Conservation (phyloP, 129 eudicot genomes). For the Escallonia herrerae region DNA sequence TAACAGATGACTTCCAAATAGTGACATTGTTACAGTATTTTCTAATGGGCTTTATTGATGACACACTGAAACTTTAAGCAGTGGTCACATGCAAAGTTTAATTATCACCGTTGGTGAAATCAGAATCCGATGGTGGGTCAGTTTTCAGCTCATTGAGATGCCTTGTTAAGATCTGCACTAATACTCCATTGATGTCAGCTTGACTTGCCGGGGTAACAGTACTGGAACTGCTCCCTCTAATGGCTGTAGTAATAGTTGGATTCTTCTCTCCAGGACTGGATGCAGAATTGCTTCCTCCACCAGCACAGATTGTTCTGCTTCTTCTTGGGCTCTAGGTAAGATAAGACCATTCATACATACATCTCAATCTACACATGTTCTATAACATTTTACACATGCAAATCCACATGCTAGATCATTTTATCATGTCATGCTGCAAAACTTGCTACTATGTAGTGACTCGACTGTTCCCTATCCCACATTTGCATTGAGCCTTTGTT, state of each 20-base stretch:
- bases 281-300: neutral
- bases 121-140: neutral
- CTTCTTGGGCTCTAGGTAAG: neutral
- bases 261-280: neutral
- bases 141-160: slow-evolving; percentile 8
- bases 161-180: slow-evolving; percentile 1
- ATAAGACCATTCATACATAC: neutral
- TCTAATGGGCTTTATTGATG: too few species aligned
- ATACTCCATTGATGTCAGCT: slow-evolving; percentile 2
- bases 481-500: too few species aligned
- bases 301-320: neutral
- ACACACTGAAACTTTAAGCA: too few species aligned
- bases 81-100: neutral
- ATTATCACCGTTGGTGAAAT: neutral
- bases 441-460: too few species aligned
- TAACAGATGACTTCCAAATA: too few species aligned
- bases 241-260: neutral
- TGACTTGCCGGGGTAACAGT: neutral
- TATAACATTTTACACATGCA: neutral
- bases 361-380: neutral
- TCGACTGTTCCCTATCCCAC: too few species aligned
- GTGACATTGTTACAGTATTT: too few species aligned
- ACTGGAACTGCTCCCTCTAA: neutral
- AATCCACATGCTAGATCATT: neutral
- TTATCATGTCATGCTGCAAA: too few species aligned